These are phyloP conservation scores for Neofusicoccum kwambonambiense DNA, from an alignment of 2,329 filamentous ascomycete genomes.

Conservation along the genomic window DNA sequence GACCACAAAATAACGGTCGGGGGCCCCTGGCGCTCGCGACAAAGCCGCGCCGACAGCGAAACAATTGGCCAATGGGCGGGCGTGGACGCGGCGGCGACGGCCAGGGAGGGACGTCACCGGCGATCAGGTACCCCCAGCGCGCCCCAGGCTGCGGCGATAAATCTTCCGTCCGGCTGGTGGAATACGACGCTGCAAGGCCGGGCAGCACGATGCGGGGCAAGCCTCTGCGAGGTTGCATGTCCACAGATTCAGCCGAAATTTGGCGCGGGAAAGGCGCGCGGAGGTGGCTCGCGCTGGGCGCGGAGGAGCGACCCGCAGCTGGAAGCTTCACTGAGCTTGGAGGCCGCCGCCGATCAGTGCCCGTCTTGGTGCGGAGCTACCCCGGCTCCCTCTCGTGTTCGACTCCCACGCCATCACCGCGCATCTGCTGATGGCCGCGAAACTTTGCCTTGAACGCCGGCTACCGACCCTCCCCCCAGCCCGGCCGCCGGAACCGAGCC, in stretches of 20 bases:
- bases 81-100: not conserved
- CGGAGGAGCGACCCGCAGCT: conserved; percentile 1
- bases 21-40: not conserved
- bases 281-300: not conserved
- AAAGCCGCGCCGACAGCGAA: conserved; percentile 7
- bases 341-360: not conserved
- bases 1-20: not conserved
- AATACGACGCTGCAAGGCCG: not conserved
- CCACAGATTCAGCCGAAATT: not conserved
- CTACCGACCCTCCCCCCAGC: not conserved
- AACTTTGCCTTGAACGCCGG: not conserved
- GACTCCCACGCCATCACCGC: no score
- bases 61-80: conserved; percentile 6
- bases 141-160: not conserved
- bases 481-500: not conserved
- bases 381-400: conserved; percentile 9
- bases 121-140: not conserved
- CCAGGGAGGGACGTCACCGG: not conserved
- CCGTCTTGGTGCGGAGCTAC: not conserved
- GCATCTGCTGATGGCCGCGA: not conserved
- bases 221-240: not conserved
- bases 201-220: not conserved
- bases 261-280: conserved; percentile 1
- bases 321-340: conserved; percentile 6
- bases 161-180: conserved; percentile 1